Evolutionary conservation across 768 basidiomycete species (phyloP), one percentile per base, ranked within the genome.

Genomic region (Ramaria rubella): DNA sequence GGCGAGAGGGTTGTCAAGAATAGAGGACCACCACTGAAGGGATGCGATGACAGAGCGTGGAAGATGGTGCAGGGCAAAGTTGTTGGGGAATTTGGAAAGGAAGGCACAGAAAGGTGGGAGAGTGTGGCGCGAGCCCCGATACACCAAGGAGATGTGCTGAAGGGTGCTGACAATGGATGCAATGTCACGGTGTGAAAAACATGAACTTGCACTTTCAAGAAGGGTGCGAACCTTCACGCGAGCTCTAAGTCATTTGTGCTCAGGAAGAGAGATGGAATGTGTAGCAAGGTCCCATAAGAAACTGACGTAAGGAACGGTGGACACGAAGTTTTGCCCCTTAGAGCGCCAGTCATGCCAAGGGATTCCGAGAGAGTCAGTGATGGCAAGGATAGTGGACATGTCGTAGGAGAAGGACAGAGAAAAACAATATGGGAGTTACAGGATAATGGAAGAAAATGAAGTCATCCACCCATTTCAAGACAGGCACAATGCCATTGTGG

Each of bases 391-490:
- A 17, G 5, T 6, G 30, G 1, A 9, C 1, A 31, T 7, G 21
- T 23, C n/a, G 19, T 31, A n/a, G 17, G 2, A 17, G 15, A 17
- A 33, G 4, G 24, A 14, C 29, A 4, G 49, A 15, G 14, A 5
- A 2, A 21, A 6, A 2, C 12, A 19, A 8, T 7, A n/a, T 5
- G 49, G 49, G 19, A 19, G 21, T 2, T 9, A 27, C 5, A 4
- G 30, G 9, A 14, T 4, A 21, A 1, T 62, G 59, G n/a, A 72
- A 65, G 51, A 72, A 70, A 1, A 69, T 29, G 42, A 71, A 74
- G 46, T 74, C 67, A 36, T 75, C 70, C 0, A 71, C 72, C 73
- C 73, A 75, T 26, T 72, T 73, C 3, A 66, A 49, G 3, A 69
- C 34, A 0, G 63, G 61, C 0, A 62, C 38, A 4, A 72, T 53